These are phyloP conservation scores for Oryza brachyantha DNA, from an alignment of 176 grass and related monocot species.

Conservation along the genomic window DNA sequence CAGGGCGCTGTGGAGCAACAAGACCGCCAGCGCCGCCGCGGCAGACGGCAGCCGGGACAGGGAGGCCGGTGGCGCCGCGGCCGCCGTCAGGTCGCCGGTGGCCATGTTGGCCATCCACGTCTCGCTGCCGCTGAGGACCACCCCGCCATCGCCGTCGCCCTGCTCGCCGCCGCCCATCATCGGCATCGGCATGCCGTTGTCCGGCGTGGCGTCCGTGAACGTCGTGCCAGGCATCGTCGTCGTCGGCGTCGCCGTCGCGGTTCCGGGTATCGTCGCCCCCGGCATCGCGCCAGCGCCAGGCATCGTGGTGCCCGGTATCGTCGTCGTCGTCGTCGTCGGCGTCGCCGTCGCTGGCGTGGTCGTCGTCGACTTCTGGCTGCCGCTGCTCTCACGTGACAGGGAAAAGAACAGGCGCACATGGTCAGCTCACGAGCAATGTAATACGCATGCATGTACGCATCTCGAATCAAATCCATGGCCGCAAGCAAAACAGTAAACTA, in stretches of 20 bases:
- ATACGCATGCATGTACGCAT: not conserved
- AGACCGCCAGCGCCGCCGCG: constrained; percentile 17
- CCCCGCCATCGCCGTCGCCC: constrained; percentile 46
- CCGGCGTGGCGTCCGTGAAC: constrained; percentile 41
- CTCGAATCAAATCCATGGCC: not conserved
- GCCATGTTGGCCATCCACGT: constrained; percentile 79
- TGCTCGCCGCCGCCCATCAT: constrained; percentile 10
- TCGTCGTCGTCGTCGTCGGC: not conserved
- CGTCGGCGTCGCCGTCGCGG: not conserved
- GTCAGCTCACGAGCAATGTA: constrained; percentile 18
- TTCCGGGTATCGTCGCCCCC: not conserved
- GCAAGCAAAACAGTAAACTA: constrained; percentile 9
- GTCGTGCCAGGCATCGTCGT: constrained; percentile 18
- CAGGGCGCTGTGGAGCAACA: not conserved
- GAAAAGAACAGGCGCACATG: not conserved
- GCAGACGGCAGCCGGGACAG: not conserved
- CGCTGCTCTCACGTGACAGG: constrained; percentile 21
- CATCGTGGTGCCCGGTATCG: not conserved
- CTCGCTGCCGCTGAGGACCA: constrained; percentile 42
- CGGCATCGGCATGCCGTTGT: constrained; percentile 33
- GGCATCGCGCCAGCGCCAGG: not conserved
- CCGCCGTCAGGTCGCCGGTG: constrained; percentile 41
- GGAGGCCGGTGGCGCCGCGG: not conserved
- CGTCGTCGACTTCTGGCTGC: constrained; percentile 75
- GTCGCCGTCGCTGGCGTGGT: not conserved